Percentiles rank a stretch among this genome's conserved stretches.
Conservation (phyloP, 352 stramenopile species). For the Pythium aquatile region DNA sequence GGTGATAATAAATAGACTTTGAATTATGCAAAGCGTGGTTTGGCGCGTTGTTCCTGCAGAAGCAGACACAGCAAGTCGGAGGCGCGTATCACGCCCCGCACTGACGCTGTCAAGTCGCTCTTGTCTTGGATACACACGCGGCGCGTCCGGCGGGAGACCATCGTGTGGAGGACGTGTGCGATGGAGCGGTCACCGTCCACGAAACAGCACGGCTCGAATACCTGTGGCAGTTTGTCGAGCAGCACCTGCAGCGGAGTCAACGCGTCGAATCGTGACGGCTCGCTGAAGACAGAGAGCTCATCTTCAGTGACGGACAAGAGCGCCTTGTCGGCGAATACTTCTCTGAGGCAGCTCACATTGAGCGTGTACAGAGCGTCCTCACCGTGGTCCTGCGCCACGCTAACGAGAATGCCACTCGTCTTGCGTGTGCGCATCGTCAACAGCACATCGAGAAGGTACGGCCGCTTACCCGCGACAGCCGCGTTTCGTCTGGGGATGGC, state of each 20-base stretch:
- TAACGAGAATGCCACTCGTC: slow-evolving; percentile 33
- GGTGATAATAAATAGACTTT: neutral
- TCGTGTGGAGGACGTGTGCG: slow-evolving; percentile 40
- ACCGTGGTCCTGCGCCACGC: neutral
- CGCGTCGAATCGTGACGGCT: neutral
- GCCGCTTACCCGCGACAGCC: neutral
- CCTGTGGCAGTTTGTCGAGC: neutral
- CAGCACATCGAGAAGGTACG: slow-evolving; percentile 32
- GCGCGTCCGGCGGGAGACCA: slow-evolving; percentile 35
- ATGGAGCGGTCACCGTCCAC: slow-evolving; percentile 40
- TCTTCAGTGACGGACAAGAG: neutral
- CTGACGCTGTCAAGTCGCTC: neutral
- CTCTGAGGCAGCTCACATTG: slow-evolving; percentile 2
- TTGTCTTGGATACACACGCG: slow-evolving; percentile 35
- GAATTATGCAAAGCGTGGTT: slow-evolving; percentile 16
- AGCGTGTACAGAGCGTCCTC: neutral
- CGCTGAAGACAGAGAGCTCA: neutral
- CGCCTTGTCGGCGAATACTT: slow-evolving; percentile 2
- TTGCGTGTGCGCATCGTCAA: slow-evolving; percentile 31
- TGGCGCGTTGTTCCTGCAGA: slow-evolving; percentile 46
- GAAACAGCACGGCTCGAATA: slow-evolving; percentile 10
- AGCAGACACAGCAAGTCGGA: slow-evolving; percentile 53
- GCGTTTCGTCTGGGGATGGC: neutral
- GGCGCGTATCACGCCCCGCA: slow-evolving; percentile 39
- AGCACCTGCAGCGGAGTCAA: slow-evolving; percentile 33